Conservation (phyloP, 257 asterid genomes). For the Plantago elongata region DNA sequence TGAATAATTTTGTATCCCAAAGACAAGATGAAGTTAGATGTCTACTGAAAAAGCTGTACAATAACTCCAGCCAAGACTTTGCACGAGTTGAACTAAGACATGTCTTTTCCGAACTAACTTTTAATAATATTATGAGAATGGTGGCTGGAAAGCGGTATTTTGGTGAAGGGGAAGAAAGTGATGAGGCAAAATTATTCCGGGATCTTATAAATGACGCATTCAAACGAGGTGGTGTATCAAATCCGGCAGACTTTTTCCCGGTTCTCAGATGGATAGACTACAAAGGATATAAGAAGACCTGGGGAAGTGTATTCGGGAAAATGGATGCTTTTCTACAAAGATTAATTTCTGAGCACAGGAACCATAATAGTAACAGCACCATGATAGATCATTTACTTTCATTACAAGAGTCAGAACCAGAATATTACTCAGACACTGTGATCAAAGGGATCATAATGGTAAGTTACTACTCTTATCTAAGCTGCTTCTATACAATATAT, state of each 20-base stretch:
- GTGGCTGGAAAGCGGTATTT: constrained; percentile 29
- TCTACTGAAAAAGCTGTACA: constrained; percentile 14
- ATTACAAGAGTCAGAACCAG: constrained; percentile 28
- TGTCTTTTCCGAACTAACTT: constrained; percentile 21
- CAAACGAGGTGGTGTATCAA: constrained; percentile 12
- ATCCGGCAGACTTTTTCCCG: constrained; percentile 31
- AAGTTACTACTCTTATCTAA: not conserved
- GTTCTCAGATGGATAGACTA: constrained; percentile 31
- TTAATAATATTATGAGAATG: constrained; percentile 35
- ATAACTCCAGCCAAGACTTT: not conserved
- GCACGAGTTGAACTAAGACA: constrained; percentile 29
- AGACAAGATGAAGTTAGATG: constrained; percentile 27
- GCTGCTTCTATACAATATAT: not conserved
- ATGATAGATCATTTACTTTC: constrained; percentile 32
- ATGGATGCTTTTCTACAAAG: constrained; percentile 26
- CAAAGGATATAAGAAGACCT: constrained; percentile 16
- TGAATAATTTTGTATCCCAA: constrained; percentile 29
- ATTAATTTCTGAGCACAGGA: constrained; percentile 24
- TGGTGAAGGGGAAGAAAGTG: constrained; percentile 11
- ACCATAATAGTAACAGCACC: constrained; percentile 6
- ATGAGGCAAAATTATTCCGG: constrained; percentile 22
- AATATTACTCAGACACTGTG: constrained; percentile 24
- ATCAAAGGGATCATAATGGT: constrained; percentile 28
- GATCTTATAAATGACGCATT: constrained; percentile 21
- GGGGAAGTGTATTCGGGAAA: constrained; percentile 6